These are phyloP conservation scores for Paraconiothyrium brasiliense DNA, from an alignment of 2,329 filamentous ascomycete genomes.

Conservation along the genomic window DNA sequence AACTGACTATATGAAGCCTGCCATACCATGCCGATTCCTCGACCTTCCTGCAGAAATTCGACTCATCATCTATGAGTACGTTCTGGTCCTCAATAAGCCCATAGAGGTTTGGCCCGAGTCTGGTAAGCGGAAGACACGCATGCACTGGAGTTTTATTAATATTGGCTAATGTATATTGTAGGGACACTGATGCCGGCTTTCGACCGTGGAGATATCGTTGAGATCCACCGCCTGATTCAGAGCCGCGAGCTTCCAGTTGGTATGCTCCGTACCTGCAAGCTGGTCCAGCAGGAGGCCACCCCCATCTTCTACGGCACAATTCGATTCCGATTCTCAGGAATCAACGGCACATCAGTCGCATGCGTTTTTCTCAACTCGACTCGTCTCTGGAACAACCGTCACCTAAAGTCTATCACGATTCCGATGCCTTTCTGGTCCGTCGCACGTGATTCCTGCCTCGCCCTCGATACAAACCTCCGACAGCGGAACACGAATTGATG, in stretches of 20 bases:
- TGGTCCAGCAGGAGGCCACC: background rate
- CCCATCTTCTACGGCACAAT: constrained; percentile 8
- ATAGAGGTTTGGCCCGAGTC: background rate
- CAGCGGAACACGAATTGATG: no score
- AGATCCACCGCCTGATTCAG: background rate
- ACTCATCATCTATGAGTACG: constrained; percentile 12
- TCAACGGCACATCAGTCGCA: background rate
- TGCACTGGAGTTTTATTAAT: background rate
- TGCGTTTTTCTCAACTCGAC: no score
- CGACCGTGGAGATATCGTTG: background rate
- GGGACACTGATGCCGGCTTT: background rate
- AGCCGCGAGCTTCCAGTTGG: background rate
- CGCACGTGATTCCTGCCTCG: background rate
- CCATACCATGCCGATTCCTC: constrained; percentile 3
- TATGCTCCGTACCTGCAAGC: constrained; percentile 7
- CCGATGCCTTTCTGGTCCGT: background rate
- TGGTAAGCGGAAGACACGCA: background rate
- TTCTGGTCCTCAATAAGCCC: background rate
- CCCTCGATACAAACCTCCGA: no score
- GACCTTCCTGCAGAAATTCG: constrained; percentile 16
- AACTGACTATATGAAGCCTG: background rate
- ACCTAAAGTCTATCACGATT: background rate
- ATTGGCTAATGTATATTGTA: background rate
- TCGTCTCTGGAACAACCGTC: background rate
- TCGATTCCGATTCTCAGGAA: constrained; percentile 10